Evolutionary conservation across 164 flowering plant species (phyloP).

Genomic region (Vitis amurensis): DNA sequence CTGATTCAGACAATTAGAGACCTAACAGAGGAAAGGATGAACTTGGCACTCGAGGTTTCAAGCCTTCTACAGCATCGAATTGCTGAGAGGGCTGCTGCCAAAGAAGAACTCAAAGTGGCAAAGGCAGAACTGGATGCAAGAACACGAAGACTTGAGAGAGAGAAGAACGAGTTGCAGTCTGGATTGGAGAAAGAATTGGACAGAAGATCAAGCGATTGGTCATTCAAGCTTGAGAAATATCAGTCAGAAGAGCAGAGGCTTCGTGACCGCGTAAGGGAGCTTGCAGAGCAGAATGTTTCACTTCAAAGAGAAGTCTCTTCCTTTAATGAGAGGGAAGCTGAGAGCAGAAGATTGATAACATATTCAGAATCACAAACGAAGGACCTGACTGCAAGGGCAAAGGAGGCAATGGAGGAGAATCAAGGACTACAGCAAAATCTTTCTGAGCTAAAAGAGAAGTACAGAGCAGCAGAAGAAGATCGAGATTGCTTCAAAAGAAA

Average conservation of each 20-base stretch:
- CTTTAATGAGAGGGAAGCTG: slow-evolving; percentile 55
- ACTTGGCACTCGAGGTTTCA: slow-evolving; percentile 72
- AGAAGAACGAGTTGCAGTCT: slow-evolving; percentile 71
- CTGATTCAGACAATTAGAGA: slow-evolving; percentile 52
- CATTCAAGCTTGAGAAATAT: slow-evolving; percentile 73
- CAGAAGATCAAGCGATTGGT: slow-evolving; percentile 88
- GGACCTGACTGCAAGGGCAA: slow-evolving; percentile 44
- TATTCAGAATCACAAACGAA: slow-evolving; percentile 50
- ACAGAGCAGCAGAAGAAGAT: slow-evolving; percentile 47
- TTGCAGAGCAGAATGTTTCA: slow-evolving; percentile 93
- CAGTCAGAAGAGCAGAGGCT: slow-evolving; percentile 86
- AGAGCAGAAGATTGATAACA: slow-evolving; percentile 36
- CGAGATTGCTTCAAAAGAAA: slow-evolving; percentile 51
- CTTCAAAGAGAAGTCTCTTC: slow-evolving; percentile 85
- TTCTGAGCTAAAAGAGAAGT: slow-evolving; percentile 49
- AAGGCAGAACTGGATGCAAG: slow-evolving; percentile 49
- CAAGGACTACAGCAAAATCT: slow-evolving; percentile 40
- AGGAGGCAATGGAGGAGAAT: slow-evolving; percentile 45
- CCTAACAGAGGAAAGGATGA: slow-evolving; percentile 50
- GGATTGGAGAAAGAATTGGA: slow-evolving; percentile 82
- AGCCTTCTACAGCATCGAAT: slow-evolving; percentile 51
- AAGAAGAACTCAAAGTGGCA: slow-evolving; percentile 47
- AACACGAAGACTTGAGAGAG: slow-evolving; percentile 62
- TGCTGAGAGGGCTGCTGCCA: slow-evolving; percentile 54
- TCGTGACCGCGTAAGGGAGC: slow-evolving; percentile 86